Percentiles rank a stretch among this genome's conserved stretches.
Evolutionary conservation across 2,329 filamentous ascomycete species (phyloP).

Genomic region (Hypomyces perniciosus): DNA sequence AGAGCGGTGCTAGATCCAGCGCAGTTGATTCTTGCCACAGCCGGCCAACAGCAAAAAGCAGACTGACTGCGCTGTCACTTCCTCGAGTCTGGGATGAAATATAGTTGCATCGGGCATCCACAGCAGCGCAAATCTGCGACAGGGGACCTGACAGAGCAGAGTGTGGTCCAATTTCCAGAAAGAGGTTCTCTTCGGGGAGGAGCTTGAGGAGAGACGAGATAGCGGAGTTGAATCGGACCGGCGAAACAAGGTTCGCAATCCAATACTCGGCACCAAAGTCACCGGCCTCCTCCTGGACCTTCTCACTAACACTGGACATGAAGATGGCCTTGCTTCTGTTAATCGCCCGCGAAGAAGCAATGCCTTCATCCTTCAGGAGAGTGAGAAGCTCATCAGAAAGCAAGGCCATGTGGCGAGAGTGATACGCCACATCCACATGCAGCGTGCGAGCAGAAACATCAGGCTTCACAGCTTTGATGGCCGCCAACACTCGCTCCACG

Average conservation of each 20-base stretch:
- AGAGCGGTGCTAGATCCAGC: constrained; percentile 5
- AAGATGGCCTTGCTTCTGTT: not conserved
- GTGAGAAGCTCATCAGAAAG: constrained; percentile 3
- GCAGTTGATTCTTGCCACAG: constrained; percentile 9
- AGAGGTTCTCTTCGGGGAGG: constrained; percentile 3
- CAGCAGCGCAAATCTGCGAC: constrained; percentile 16
- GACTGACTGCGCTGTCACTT: not conserved
- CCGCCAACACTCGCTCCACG: constrained; percentile 15
- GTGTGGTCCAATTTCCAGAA: constrained; percentile 24
- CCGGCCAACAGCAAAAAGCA: constrained; percentile 8
- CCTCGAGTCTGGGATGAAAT: constrained; percentile 8
- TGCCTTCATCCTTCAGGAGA: constrained; percentile 1
- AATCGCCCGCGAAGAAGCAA: not conserved
- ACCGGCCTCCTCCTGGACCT: not conserved
- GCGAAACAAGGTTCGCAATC: constrained; percentile 12
- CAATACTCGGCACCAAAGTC: constrained; percentile 9
- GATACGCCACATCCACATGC: constrained; percentile 22
- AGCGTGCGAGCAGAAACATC: constrained; percentile 23
- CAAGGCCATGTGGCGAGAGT: constrained; percentile 25
- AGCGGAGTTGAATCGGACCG: constrained; percentile 14
- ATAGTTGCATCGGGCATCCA: constrained; percentile 4
- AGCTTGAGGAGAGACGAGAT: constrained; percentile 10
- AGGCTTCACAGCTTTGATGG: constrained; percentile 29
- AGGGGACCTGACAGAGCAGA: constrained; percentile 22
- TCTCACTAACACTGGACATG: constrained; percentile 9